Evolutionary conservation across 208 protist species (phyloP).

Genomic region (Leishmania tarentolae): DNA sequence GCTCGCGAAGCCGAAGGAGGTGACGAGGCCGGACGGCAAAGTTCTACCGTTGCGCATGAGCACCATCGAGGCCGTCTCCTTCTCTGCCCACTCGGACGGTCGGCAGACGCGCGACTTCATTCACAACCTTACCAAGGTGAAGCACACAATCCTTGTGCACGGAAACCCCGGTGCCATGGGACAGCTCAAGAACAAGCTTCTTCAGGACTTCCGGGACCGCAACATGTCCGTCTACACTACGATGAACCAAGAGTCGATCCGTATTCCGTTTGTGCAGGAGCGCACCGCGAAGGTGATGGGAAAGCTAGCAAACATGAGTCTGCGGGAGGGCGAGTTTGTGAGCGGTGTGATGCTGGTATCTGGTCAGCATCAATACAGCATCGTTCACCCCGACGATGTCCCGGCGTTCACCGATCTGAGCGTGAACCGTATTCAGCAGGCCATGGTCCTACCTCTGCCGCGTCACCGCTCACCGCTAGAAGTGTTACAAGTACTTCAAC

Average conservation of each 20-base stretch:
- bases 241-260: slow-evolving; percentile 93
- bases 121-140: slow-evolving; percentile 64
- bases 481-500: slow-evolving; percentile 77
- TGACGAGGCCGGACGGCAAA: slow-evolving; percentile 90
- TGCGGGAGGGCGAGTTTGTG: slow-evolving; percentile 69
- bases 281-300: slow-evolving; percentile 93
- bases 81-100: slow-evolving; percentile 98
- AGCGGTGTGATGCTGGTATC: slow-evolving; percentile 90
- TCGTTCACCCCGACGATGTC: slow-evolving; percentile 89
- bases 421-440: slow-evolving; percentile 79
- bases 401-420: slow-evolving; percentile 84
- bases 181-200: slow-evolving; percentile 92
- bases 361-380: slow-evolving; percentile 78
- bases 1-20: slow-evolving; percentile 80
- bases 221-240: slow-evolving; percentile 92
- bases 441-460: slow-evolving; percentile 86
- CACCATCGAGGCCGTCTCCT: slow-evolving; percentile 95
- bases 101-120: slow-evolving; percentile 93
- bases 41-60: slow-evolving; percentile 91
- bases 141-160: slow-evolving; percentile 95
- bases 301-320: slow-evolving; percentile 50
- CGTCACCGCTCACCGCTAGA: slow-evolving; percentile 73
- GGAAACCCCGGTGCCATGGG: slow-evolving; percentile 95
- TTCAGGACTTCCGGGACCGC: slow-evolving; percentile 81
- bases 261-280: slow-evolving; percentile 94